phyloP scores from a whole-genome alignment of 2,329 filamentous ascomycete species.

The Cladosporium cucumerinum region DNA sequence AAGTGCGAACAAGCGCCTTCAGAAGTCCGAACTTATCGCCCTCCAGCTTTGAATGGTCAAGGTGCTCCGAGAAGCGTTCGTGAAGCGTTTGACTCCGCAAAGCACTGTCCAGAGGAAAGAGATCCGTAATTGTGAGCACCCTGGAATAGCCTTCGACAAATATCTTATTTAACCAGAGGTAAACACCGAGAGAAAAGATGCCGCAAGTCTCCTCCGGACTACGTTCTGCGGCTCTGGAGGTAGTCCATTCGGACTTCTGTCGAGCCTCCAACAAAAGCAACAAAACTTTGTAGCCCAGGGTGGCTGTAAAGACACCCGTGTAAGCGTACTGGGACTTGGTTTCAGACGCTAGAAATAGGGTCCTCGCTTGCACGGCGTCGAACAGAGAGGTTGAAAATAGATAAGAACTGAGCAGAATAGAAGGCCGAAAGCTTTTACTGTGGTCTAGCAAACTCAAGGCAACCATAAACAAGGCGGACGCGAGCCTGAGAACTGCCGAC shows the following conservation, averaged over 20 bases:
- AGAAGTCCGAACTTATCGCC: background rate
- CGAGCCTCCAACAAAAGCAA: background rate
- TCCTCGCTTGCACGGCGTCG: background rate
- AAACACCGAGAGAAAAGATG: background rate
- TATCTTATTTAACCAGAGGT: background rate
- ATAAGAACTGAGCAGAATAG: background rate
- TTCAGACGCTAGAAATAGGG: background rate
- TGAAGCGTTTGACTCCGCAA: background rate
- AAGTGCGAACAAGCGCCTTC: background rate
- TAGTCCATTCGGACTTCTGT: background rate
- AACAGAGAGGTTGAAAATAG: background rate
- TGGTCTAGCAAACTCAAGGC: background rate
- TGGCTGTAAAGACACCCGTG: background rate
- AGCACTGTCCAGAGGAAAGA: background rate
- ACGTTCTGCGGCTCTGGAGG: background rate
- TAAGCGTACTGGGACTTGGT: background rate
- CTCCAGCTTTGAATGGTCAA: background rate
- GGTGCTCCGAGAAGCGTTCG: background rate
- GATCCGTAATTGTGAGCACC: background rate
- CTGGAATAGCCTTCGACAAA: background rate
- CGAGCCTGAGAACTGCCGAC: background rate
- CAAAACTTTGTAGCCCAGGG: background rate
- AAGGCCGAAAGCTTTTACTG: background rate
- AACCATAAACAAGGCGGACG: background rate
- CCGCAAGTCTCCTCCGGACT: background rate